phyloP scores from a whole-genome alignment of 2,329 filamentous ascomycete species.

The Aspergillus quadricinctus region DNA sequence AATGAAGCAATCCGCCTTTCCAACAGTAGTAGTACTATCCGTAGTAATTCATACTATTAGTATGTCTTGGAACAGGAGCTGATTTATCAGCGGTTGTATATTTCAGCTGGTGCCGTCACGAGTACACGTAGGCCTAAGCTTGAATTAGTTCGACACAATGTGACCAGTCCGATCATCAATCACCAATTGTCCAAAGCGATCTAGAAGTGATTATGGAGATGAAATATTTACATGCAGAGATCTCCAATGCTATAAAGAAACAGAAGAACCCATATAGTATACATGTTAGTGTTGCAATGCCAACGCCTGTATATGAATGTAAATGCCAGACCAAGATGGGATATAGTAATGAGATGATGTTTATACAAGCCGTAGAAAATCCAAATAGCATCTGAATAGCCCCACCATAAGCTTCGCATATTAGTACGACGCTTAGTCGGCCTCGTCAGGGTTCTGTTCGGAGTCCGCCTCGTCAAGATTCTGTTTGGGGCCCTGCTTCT shows the following conservation, averaged over 20 bases:
- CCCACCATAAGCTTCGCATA: neutral
- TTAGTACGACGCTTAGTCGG: neutral
- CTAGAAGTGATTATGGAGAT: neutral
- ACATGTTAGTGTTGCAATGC: slow-evolving; percentile 1
- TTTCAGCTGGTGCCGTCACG: no score
- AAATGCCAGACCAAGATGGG: neutral
- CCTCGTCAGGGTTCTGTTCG: neutral
- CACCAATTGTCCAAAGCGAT: neutral
- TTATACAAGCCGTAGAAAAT: neutral
- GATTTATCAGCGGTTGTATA: neutral
- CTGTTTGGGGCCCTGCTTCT: slow-evolving; percentile 2
- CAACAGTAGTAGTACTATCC: neutral
- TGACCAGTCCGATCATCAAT: no score
- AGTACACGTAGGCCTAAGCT: no score
- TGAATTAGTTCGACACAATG: no score
- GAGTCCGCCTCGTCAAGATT: neutral
- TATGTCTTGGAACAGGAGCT: neutral
- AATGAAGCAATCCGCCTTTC: neutral
- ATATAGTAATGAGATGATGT: neutral
- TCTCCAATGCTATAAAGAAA: neutral
- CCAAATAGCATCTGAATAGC: neutral
- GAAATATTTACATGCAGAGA: neutral
- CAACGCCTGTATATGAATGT: slow-evolving; percentile 16
- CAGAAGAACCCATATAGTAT: neutral
- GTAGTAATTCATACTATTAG: neutral